Evolutionary conservation across 2,329 filamentous ascomycete genomes (phyloP).

Genomic region (Paracoccidioides brasiliensis): DNA sequence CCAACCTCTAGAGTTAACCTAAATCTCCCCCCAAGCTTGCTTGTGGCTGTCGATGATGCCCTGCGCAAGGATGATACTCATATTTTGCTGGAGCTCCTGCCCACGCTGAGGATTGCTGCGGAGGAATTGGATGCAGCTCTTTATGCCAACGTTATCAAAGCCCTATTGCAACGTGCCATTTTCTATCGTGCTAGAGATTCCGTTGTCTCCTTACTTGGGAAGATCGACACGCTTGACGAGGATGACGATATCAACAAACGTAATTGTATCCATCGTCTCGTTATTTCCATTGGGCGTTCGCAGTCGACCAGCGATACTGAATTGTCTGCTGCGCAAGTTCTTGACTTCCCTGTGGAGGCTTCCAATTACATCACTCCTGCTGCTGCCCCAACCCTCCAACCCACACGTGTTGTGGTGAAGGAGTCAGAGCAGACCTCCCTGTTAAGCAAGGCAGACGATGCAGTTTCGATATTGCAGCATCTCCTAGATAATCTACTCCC

Average conservation of each 20-base stretch:
- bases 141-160: conserved; percentile 46
- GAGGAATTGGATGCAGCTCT: conserved; percentile 49
- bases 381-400: conserved; percentile 50
- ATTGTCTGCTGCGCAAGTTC: conserved; percentile 39
- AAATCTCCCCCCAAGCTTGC: conserved; percentile 50
- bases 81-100: conserved; percentile 38
- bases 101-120: conserved; percentile 43
- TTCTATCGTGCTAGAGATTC: conserved; percentile 61
- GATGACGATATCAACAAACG: conserved; percentile 86
- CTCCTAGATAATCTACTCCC: conserved; percentile 55
- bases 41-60: conserved; percentile 30
- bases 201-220: conserved; percentile 56
- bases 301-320: conserved; percentile 44
- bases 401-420: conserved; percentile 49
- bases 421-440: conserved; percentile 51
- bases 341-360: conserved; percentile 40
- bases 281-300: conserved; percentile 79
- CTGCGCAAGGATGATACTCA: conserved; percentile 29
- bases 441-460: conserved; percentile 56
- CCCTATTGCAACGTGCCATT: conserved; percentile 38
- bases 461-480: conserved; percentile 52
- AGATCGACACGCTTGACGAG: conserved; percentile 63
- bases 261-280: conserved; percentile 82
- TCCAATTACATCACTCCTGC: conserved; percentile 70
- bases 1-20: conserved; percentile 63